A percentile compares a stretch with the other conserved stretches of the same genome.
Conservation (phyloP, 2,329 filamentous ascomycete species). For the Diaporthe sp. region DNA sequence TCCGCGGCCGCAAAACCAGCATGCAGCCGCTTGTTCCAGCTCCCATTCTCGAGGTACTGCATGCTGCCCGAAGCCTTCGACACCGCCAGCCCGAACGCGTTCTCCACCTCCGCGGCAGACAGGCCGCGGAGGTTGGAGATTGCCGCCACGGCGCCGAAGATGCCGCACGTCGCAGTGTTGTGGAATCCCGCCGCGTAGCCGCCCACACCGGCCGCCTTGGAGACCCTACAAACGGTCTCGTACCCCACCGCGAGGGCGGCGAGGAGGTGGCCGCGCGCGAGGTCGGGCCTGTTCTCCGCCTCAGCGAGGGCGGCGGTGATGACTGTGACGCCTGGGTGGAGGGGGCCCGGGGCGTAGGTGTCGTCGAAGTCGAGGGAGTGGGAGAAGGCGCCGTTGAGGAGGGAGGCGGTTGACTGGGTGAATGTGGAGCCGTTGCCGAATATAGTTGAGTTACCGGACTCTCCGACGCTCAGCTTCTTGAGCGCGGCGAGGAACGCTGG, state of each 20-base stretch:
- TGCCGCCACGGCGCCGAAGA: slow-evolving; percentile 48
- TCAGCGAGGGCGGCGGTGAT: slow-evolving; percentile 52
- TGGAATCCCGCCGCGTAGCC: slow-evolving; percentile 48
- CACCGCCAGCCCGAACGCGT: slow-evolving; percentile 47
- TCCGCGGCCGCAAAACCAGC: slow-evolving; percentile 49
- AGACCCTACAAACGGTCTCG: slow-evolving; percentile 48
- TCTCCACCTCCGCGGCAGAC: slow-evolving; percentile 40
- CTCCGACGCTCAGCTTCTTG: not conserved
- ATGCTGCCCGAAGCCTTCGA: slow-evolving; percentile 49
- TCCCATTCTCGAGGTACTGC: slow-evolving; percentile 50
- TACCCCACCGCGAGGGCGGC: slow-evolving; percentile 47
- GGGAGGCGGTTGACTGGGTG: slow-evolving; percentile 55
- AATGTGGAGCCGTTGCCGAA: slow-evolving; percentile 51
- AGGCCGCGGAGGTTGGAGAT: slow-evolving; percentile 46
- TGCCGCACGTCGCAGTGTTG: slow-evolving; percentile 47
- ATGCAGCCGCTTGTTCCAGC: slow-evolving; percentile 50
- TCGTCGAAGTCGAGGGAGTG: slow-evolving; percentile 62
- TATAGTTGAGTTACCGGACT: slow-evolving; percentile 38
- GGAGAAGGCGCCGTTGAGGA: slow-evolving; percentile 58
- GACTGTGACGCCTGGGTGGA: slow-evolving; percentile 58
- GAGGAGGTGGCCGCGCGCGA: slow-evolving; percentile 23
- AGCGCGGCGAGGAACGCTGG: not conserved
- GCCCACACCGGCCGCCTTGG: slow-evolving; percentile 45
- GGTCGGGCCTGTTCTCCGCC: slow-evolving; percentile 39
- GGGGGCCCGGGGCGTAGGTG: slow-evolving; percentile 56